Percentiles rank a stretch among this genome's conserved stretches.
phyloP scores from a whole-genome alignment of 2,329 filamentous ascomycete species.

The Clarireedia sp. region DNA sequence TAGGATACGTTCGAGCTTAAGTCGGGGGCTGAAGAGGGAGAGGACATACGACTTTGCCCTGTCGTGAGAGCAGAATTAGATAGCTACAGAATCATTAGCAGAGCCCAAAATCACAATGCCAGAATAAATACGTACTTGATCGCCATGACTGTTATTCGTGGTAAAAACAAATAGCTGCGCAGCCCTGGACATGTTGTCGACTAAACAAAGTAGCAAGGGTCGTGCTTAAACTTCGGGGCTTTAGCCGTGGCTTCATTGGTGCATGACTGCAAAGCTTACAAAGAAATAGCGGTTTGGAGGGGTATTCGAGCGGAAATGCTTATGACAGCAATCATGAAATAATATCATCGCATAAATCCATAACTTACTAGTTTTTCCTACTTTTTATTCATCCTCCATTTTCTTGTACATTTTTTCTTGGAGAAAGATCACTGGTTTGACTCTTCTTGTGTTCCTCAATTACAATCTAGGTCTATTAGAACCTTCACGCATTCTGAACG shows the following conservation, averaged over 20 bases:
- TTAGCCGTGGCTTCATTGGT: not conserved
- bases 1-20: constrained; percentile 14
- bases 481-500: not conserved
- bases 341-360: not conserved
- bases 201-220: not conserved
- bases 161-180: not conserved
- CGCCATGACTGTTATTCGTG: constrained; percentile 33
- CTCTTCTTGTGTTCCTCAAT: not conserved
- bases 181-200: constrained; percentile 9
- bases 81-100: constrained; percentile 54
- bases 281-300: constrained; percentile 5
- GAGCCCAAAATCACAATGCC: not conserved
- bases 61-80: constrained; percentile 90
- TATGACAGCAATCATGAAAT: constrained; percentile 4
- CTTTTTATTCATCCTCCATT: not conserved
- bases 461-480: not conserved
- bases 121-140: constrained; percentile 38
- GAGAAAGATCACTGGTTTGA: not conserved
- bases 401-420: not conserved
- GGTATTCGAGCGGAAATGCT: constrained; percentile 2
- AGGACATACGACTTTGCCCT: constrained; percentile 92
- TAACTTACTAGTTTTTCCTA: not conserved
- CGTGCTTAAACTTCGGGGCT: not conserved
- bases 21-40: constrained; percentile 14
- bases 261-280: constrained; percentile 1